phyloP scores from a whole-genome alignment of 352 stramenopile species.

The Elongisporangium prolatum region DNA sequence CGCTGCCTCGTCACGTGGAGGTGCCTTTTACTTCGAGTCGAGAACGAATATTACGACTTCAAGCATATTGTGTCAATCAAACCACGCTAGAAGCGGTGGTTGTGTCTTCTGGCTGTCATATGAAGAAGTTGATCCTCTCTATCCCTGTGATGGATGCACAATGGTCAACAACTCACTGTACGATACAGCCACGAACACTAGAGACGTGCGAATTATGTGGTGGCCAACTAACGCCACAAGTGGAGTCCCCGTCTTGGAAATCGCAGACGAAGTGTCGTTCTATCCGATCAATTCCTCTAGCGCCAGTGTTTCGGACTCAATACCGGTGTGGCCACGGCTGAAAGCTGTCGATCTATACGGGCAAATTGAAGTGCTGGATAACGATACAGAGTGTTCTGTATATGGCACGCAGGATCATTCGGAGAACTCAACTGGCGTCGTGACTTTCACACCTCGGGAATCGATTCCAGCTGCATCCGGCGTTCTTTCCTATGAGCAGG shows the following conservation, averaged over 20 bases:
- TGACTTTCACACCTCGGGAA: constrained; percentile 29
- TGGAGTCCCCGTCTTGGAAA: constrained; percentile 32
- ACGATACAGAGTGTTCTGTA: constrained; percentile 32
- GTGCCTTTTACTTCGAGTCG: constrained; percentile 41
- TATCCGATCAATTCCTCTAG: constrained; percentile 17
- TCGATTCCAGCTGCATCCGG: constrained; percentile 19
- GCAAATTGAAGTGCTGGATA: constrained; percentile 59
- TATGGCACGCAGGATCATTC: constrained; percentile 8
- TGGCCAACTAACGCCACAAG: constrained; percentile 47
- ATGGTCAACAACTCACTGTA: constrained; percentile 49
- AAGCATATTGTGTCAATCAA: constrained; percentile 24
- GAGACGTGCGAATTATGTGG: constrained; percentile 46
- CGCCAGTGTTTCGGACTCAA: constrained; percentile 18
- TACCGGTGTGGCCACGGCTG: constrained; percentile 46
- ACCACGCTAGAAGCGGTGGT: constrained; percentile 43
- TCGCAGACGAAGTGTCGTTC: constrained; percentile 47
- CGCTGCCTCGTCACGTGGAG: constrained; percentile 26
- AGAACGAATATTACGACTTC: constrained; percentile 17
- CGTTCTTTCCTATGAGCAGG: constrained; percentile 33
- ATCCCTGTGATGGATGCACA: constrained; percentile 30
- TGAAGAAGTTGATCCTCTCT: constrained; percentile 8
- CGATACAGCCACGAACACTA: constrained; percentile 54
- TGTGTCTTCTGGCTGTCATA: constrained; percentile 65
- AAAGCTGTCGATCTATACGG: constrained; percentile 55
- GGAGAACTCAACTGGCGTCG: constrained; percentile 6